Evolutionary conservation across 2,329 filamentous ascomycete species (phyloP).

Genomic region (Penicillium decumbens): DNA sequence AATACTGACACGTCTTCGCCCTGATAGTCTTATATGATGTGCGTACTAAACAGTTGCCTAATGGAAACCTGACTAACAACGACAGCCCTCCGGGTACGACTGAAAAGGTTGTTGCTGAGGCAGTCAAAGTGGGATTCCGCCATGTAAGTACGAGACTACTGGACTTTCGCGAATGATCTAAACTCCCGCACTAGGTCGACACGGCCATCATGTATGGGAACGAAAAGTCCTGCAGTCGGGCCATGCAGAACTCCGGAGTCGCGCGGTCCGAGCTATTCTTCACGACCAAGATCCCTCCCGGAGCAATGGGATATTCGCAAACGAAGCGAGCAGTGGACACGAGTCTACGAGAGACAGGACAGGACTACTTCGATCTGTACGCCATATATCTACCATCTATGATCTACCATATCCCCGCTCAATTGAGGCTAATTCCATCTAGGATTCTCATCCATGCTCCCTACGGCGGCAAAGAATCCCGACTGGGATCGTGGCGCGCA

Average conservation of each 20-base stretch:
- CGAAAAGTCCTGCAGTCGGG: constrained; percentile 63
- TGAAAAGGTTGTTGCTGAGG: constrained; percentile 26
- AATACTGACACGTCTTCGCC: not conserved
- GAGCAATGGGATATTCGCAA: constrained; percentile 59
- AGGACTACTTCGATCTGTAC: constrained; percentile 71
- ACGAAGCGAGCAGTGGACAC: constrained; percentile 61
- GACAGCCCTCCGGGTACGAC: constrained; percentile 26
- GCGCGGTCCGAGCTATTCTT: constrained; percentile 69
- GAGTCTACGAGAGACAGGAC: constrained; percentile 58
- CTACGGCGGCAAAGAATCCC: constrained; percentile 64
- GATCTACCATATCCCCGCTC: not conserved
- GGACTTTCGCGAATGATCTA: not conserved
- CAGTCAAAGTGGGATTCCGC: constrained; percentile 29
- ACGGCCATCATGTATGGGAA: constrained; percentile 66
- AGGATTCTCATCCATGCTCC: constrained; percentile 69
- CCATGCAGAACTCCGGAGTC: constrained; percentile 56
- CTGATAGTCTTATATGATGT: constrained; percentile 34
- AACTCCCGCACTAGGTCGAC: constrained; percentile 41
- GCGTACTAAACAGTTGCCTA: constrained; percentile 1
- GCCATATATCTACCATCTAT: too few species aligned
- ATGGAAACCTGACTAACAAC: not conserved
- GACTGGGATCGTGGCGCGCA: constrained; percentile 69
- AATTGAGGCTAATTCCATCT: not conserved
- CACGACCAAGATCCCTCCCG: constrained; percentile 71
- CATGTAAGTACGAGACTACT: constrained; percentile 22